Evolutionary conservation across 2,329 filamentous ascomycete genomes (phyloP).

Genomic region (Fusarium irregulare): DNA sequence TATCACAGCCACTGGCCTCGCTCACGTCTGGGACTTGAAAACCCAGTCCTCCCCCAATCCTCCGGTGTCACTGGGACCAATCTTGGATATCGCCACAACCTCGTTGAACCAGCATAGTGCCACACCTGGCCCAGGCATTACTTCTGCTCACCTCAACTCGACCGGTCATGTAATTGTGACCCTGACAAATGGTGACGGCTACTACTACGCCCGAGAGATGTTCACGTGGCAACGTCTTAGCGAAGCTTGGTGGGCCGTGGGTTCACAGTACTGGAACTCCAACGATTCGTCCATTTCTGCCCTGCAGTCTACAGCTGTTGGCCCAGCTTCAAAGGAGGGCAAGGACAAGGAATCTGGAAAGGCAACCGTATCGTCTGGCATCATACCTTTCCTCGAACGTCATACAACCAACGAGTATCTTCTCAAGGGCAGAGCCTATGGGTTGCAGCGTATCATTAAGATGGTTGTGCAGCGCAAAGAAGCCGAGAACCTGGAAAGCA

Average conservation of each 20-base stretch:
- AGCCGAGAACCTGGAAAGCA: conserved; percentile 90
- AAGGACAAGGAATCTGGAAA: conserved; percentile 61
- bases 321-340: conserved; percentile 62
- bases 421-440: conserved; percentile 90
- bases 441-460: conserved; percentile 91
- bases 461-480: conserved; percentile 87
- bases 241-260: conserved; percentile 97
- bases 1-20: conserved; percentile 88
- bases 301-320: conserved; percentile 76
- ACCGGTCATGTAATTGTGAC: conserved; percentile 89
- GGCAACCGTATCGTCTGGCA: conserved; percentile 81
- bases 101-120: conserved; percentile 80
- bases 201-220: conserved; percentile 86
- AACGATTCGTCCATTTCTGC: conserved; percentile 90
- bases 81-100: conserved; percentile 86
- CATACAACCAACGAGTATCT: conserved; percentile 95
- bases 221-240: conserved; percentile 95
- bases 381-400: conserved; percentile 91
- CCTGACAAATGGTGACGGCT: conserved; percentile 93
- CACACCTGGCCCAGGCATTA: conserved; percentile 83
- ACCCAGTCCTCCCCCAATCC: conserved; percentile 87
- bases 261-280: conserved; percentile 98
- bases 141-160: conserved; percentile 90
- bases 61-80: conserved; percentile 86
- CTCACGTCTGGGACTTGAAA: conserved; percentile 92